Percentiles rank a stretch among this genome's conserved stretches.
Evolutionary conservation across 2,329 filamentous ascomycete species (phyloP).

Genomic region (Clonostachys rosea): DNA sequence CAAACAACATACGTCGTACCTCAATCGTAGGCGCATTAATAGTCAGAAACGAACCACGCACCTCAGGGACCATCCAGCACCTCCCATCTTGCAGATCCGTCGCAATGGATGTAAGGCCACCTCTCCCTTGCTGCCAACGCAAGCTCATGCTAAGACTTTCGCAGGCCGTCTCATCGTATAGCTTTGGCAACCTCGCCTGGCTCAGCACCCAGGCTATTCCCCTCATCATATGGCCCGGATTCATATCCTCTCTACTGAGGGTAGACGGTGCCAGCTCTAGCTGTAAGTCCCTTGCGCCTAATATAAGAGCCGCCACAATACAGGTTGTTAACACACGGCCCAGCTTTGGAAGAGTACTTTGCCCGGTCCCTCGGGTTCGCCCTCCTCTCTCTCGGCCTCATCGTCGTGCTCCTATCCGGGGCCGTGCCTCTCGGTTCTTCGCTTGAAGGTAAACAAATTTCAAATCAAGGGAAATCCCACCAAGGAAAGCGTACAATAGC

Average conservation of each 20-base stretch:
- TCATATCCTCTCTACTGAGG: slow-evolving; percentile 37
- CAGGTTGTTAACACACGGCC: background rate
- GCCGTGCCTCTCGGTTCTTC: slow-evolving; percentile 59
- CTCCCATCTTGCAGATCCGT: no score
- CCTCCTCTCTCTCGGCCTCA: slow-evolving; percentile 58
- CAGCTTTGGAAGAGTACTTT: slow-evolving; percentile 48
- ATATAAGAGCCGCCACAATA: background rate
- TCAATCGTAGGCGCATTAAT: no score
- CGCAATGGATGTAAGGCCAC: slow-evolving; percentile 1
- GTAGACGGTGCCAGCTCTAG: slow-evolving; percentile 1
- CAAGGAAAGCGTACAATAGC: background rate
- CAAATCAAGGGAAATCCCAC: background rate
- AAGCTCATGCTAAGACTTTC: background rate
- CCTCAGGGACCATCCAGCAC: no score
- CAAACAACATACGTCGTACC: no score
- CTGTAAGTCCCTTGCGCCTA: background rate
- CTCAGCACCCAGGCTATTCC: slow-evolving; percentile 40
- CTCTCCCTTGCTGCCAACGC: no score
- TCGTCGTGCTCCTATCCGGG: slow-evolving; percentile 67
- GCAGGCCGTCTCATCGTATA: slow-evolving; percentile 45
- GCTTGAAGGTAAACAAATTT: slow-evolving; percentile 22
- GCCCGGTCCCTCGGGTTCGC: slow-evolving; percentile 65
- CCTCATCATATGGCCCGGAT: slow-evolving; percentile 40
- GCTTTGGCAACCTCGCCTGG: slow-evolving; percentile 47
- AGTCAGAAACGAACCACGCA: no score